Conservation (phyloP, 192 early-diverging fungal genomes). For the Coemansia sp. region DNA sequence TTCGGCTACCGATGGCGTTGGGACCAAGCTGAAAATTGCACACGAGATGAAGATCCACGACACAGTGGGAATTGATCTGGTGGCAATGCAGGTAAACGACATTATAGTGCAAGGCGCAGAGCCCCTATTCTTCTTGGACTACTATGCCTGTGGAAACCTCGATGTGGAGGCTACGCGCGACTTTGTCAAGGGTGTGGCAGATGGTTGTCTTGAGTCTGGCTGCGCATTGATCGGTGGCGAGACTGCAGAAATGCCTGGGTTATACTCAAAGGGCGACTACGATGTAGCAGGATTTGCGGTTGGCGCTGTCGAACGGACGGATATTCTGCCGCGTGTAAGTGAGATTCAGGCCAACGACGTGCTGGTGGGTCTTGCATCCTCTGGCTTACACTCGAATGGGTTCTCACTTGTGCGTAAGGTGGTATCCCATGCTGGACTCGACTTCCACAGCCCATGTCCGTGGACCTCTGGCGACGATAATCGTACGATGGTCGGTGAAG, state of each 20-base stretch:
- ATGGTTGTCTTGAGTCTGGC: slow-evolving; percentile 86
- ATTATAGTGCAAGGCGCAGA: slow-evolving; percentile 98
- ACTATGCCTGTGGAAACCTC: slow-evolving; percentile 93
- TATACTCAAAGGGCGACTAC: slow-evolving; percentile 83
- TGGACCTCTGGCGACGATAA: slow-evolving; percentile 39
- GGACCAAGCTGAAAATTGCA: slow-evolving; percentile 98
- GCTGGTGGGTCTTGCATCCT: slow-evolving; percentile 89
- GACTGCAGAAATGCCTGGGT: slow-evolving; percentile 99
- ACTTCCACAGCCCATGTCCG: slow-evolving; percentile 78
- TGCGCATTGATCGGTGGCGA: slow-evolving; percentile 98
- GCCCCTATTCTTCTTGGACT: slow-evolving; percentile 98
- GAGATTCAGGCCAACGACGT: slow-evolving; percentile 78
- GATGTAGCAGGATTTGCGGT: slow-evolving; percentile 98
- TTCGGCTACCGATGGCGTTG: slow-evolving; percentile 98
- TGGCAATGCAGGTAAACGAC: slow-evolving; percentile 99
- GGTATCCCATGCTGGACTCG: slow-evolving; percentile 70
- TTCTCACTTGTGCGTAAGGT: slow-evolving; percentile 96
- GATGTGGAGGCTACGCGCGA: slow-evolving; percentile 88
- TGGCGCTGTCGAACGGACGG: slow-evolving; percentile 88
- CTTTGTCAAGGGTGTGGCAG: slow-evolving; percentile 90
- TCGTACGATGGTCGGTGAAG: slow-evolving; percentile 69
- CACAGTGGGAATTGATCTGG: slow-evolving; percentile 96
- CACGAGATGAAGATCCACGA: slow-evolving; percentile 82
- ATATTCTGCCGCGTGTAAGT: slow-evolving; percentile 82
- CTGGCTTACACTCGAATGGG: slow-evolving; percentile 98